Evolutionary conservation across 2,329 filamentous ascomycete species (phyloP).

Genomic region (Aureobasidium sp.): DNA sequence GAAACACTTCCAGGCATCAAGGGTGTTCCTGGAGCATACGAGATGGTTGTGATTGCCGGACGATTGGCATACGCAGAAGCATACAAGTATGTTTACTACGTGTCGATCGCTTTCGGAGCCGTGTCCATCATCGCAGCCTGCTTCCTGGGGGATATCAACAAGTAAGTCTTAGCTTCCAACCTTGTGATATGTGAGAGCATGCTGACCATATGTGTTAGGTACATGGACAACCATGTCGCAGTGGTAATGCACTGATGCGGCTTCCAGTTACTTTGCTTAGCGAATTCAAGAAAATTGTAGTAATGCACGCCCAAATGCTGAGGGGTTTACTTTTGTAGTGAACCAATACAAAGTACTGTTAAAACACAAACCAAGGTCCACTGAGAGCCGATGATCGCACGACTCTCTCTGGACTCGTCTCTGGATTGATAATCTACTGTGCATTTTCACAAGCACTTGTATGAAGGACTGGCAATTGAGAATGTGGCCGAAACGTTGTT

Average conservation of each 20-base stretch:
- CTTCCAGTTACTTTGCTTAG: background rate
- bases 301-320: too few species aligned
- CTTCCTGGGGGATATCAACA: slow-evolving; percentile 43
- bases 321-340: too few species aligned
- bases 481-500: background rate
- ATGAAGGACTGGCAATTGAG: background rate
- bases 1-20: slow-evolving; percentile 44
- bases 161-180: slow-evolving; percentile 4
- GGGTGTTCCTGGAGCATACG: slow-evolving; percentile 42
- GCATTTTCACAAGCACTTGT: background rate
- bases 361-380: too few species aligned
- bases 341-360: too few species aligned
- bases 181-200: too few species aligned
- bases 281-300: background rate
- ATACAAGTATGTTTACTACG: slow-evolving; percentile 55
- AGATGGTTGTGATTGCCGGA: slow-evolving; percentile 47
- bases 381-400: too few species aligned
- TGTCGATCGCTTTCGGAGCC: slow-evolving; percentile 53
- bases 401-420: too few species aligned
- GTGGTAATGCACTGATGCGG: slow-evolving; percentile 15
- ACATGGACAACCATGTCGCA: slow-evolving; percentile 22
- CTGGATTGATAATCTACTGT: too few species aligned
- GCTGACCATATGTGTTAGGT: too few species aligned
- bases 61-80: slow-evolving; percentile 49
- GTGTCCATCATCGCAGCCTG: slow-evolving; percentile 49